Base-by-base conservation (phyloP, 2,329 filamentous ascomycete species). In the Trichoderma pleuroti region DNA sequence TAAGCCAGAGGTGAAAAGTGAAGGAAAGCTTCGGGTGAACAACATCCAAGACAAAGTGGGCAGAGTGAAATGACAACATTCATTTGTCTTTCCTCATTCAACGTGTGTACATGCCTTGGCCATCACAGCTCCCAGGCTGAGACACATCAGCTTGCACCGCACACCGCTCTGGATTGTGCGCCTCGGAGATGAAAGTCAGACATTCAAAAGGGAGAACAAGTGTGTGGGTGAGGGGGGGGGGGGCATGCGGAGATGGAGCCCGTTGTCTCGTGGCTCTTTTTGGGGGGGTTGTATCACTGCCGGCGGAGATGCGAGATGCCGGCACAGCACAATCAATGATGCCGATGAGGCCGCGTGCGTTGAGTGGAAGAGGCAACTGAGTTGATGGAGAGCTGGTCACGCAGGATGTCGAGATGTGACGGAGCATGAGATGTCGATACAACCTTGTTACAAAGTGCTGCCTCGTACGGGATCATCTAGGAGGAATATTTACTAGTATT, bases 201-300 rank as follows among this genome's bases (percentile, higher is more conserved):
- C 54, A 46, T 32, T 46, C 64, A 67, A 12, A 30, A 18, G 34
- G 52, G 28, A 18, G 14, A 18, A 49, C 36, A 39, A 36, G 42
- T 32, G 36, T 30, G 36, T 42, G 36, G 16, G 36, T 28, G 42
- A n/a, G 30, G 52, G 65, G 32, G 52, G 65, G 32, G 54, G 65
- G 65, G 28, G 36, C 8, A 34, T 68, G 65, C 65, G 65, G 65
- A 56, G 54, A 49, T 52, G 34, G 46, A 34, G 26, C 12, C 30
- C 56, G 10, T 21, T 28, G 54, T 57, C 65, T 68, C 65, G 65
- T 68, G 65, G 65, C 36, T 59, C n/a, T 56, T 62, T 32, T 36
- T 28, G 3, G 3, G 2, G 30, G 60, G 56, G 56, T 61, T 61
- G 65, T 52, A 61, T 61, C 56, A 36, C 65, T 36, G 39, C 56